phyloP scores from a whole-genome alignment of 371 early-diverging fungal genomes.

The Syncephalis fuscata region DNA sequence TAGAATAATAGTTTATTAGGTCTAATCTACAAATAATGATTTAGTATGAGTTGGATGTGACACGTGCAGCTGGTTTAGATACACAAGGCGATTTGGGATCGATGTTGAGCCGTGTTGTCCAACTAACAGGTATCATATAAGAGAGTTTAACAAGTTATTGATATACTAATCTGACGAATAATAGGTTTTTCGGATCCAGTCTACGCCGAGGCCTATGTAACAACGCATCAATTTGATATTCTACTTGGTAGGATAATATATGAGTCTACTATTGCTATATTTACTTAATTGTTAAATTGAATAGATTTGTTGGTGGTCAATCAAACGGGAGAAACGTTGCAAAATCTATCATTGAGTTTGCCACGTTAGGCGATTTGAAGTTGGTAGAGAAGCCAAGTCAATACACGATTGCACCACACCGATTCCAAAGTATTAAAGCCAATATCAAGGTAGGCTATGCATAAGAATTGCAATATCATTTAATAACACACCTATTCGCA shows the following conservation, averaged over 20 bases:
- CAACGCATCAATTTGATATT: slow-evolving; percentile 93
- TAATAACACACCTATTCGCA: slow-evolving; percentile 3
- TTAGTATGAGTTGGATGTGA: slow-evolving; percentile 69
- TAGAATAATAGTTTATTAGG: background rate
- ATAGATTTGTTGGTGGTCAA: slow-evolving; percentile 94
- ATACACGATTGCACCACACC: slow-evolving; percentile 80
- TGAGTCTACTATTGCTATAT: background rate
- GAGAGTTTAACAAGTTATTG: too few species aligned
- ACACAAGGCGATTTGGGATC: slow-evolving; percentile 59
- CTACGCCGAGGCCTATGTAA: slow-evolving; percentile 96
- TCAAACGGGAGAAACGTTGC: slow-evolving; percentile 91
- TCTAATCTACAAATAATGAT: background rate
- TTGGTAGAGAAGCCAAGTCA: slow-evolving; percentile 88
- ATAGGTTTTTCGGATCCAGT: slow-evolving; percentile 89
- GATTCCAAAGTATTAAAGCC: slow-evolving; percentile 87
- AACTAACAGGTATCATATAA: slow-evolving; percentile 90
- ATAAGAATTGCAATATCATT: background rate
- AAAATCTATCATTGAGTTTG: slow-evolving; percentile 96
- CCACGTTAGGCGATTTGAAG: slow-evolving; percentile 92
- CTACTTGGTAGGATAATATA: slow-evolving; percentile 37
- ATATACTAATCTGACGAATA: background rate
- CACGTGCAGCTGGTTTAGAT: slow-evolving; percentile 65
- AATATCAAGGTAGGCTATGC: slow-evolving; percentile 67
- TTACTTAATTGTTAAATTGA: slow-evolving; percentile 1
- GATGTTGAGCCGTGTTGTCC: slow-evolving; percentile 81